Conservation (phyloP, 2,329 filamentous ascomycete species). For the Pseudogymnoascus pannorum region DNA sequence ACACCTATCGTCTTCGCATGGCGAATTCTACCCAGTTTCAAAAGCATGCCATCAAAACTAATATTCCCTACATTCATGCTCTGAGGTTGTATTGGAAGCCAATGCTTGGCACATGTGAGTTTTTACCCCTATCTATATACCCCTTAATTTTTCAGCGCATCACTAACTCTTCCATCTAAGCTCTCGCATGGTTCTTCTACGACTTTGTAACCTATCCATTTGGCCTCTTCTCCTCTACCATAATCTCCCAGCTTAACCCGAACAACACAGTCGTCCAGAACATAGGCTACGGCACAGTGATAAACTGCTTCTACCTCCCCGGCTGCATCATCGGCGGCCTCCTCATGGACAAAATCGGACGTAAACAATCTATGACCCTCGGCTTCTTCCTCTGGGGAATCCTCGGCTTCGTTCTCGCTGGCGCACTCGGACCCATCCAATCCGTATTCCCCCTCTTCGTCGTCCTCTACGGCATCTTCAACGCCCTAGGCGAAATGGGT, state of each 20-base stretch:
- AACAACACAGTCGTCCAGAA: constrained; percentile 36
- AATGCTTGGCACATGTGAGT: constrained; percentile 41
- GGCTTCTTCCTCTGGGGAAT: constrained; percentile 39
- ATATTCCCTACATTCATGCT: constrained; percentile 39
- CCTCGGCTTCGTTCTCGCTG: constrained; percentile 44
- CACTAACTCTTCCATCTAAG: constrained; percentile 19
- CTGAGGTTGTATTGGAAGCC: constrained; percentile 31
- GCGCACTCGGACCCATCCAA: constrained; percentile 38
- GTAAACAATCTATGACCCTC: constrained; percentile 43
- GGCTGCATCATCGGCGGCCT: constrained; percentile 41
- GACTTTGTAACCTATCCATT: constrained; percentile 50
- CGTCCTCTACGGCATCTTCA: constrained; percentile 44
- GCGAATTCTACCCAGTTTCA: constrained; percentile 41
- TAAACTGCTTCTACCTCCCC: constrained; percentile 46
- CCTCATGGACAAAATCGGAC: constrained; percentile 42
- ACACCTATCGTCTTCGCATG: constrained; percentile 45
- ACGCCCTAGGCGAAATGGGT: constrained; percentile 42
- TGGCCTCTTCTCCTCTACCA: constrained; percentile 47
- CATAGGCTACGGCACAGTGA: constrained; percentile 40
- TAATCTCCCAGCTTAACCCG: constrained; percentile 37
- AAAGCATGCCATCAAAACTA: constrained; percentile 38
- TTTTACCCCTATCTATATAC: constrained; percentile 16
- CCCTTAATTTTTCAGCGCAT: constrained; percentile 31
- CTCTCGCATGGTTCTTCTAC: constrained; percentile 45
- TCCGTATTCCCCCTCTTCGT: constrained; percentile 42